A percentile compares a stretch with the other conserved stretches of the same genome.
phyloP scores from a whole-genome alignment of 1,284 basidiomycete genomes.

The Melanopsichium pennsylvanicum region DNA sequence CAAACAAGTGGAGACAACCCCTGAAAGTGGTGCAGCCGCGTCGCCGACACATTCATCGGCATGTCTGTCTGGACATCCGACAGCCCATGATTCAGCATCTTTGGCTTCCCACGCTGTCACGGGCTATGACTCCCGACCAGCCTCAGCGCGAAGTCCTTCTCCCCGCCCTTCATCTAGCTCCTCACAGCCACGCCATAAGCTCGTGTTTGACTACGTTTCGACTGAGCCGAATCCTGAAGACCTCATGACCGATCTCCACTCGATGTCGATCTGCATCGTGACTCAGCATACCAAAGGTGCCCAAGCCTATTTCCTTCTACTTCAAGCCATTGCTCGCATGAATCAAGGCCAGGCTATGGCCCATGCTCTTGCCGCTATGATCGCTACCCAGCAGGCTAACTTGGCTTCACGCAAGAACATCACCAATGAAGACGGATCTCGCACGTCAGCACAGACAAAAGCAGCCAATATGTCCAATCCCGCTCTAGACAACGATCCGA shows the following conservation, averaged over 20 bases:
- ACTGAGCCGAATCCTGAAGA: conserved; percentile 29
- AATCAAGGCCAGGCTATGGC: conserved; percentile 42
- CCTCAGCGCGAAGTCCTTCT: conserved; percentile 8
- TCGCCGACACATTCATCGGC: not conserved
- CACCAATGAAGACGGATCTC: not conserved
- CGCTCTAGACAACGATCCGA: not conserved
- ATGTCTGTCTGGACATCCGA: too few species aligned
- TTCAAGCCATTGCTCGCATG: conserved; percentile 26
- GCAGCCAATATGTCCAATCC: not conserved
- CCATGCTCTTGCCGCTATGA: conserved; percentile 34
- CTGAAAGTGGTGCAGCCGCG: not conserved
- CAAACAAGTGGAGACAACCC: not conserved
- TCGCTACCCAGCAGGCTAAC: conserved; percentile 22
- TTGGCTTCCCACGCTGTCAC: too few species aligned
- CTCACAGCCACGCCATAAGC: conserved; percentile 21
- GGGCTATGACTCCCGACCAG: not conserved
- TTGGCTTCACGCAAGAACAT: not conserved
- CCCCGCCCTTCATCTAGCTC: conserved; percentile 6
- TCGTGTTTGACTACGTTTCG: conserved; percentile 30
- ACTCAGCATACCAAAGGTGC: conserved; percentile 32
- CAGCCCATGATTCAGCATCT: too few species aligned
- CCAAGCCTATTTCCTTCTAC: conserved; percentile 24
- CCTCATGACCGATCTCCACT: conserved; percentile 8
- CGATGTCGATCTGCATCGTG: conserved; percentile 8
- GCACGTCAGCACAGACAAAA: not conserved